phyloP scores from a whole-genome alignment of 2,329 filamentous ascomycete species.

The Ambrosiella beaveri region DNA sequence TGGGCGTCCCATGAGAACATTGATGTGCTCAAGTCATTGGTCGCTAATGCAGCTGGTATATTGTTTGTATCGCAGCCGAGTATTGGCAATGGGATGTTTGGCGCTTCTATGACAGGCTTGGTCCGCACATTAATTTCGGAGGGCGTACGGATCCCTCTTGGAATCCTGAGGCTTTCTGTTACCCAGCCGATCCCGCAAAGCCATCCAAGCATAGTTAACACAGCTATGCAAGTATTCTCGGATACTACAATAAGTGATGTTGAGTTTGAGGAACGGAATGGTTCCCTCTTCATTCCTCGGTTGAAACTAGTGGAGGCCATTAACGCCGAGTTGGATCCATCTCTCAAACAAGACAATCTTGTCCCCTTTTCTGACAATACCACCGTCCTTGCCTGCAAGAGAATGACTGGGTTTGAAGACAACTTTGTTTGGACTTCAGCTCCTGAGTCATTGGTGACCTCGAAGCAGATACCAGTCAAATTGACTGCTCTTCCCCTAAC shows the following conservation, averaged over 20 bases:
- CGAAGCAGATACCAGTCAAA: background rate
- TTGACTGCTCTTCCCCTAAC: background rate
- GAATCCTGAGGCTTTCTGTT: background rate
- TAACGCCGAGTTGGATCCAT: slow-evolving; percentile 28
- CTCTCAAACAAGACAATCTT: background rate
- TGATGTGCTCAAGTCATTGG: slow-evolving; percentile 26
- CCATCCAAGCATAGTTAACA: background rate
- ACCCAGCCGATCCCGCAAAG: background rate
- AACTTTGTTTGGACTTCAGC: background rate
- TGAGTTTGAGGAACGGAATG: slow-evolving; percentile 27
- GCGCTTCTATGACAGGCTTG: slow-evolving; percentile 27
- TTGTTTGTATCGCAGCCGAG: slow-evolving; percentile 31
- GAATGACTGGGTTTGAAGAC: background rate
- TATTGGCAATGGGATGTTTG: slow-evolving; percentile 20
- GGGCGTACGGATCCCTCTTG: slow-evolving; percentile 21
- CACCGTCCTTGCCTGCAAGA: background rate
- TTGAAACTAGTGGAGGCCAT: slow-evolving; percentile 24
- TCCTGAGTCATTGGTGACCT: background rate
- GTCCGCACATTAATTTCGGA: slow-evolving; percentile 33
- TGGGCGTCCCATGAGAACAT: slow-evolving; percentile 16
- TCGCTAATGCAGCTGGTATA: slow-evolving; percentile 22
- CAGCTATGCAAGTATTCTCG: background rate
- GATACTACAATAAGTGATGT: slow-evolving; percentile 1
- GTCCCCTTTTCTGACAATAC: background rate
- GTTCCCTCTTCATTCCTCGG: slow-evolving; percentile 27